These are phyloP conservation scores for Sphaerulina musiva DNA, from an alignment of 2,329 filamentous ascomycete species.

Conservation along the genomic window DNA sequence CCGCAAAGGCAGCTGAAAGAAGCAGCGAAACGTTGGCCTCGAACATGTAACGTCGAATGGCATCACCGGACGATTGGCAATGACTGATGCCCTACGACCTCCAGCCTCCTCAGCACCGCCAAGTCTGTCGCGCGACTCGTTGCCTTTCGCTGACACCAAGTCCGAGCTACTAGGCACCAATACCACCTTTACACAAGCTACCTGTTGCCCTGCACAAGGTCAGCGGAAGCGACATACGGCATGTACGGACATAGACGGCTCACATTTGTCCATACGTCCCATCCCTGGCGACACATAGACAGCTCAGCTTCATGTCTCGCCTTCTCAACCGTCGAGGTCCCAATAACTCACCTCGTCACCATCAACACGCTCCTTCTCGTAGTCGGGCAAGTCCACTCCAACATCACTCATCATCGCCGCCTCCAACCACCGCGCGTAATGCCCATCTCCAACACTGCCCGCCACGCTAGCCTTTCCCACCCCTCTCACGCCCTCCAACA, in stretches of 20 bases:
- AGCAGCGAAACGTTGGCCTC: too few species aligned
- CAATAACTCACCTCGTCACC: constrained; percentile 12
- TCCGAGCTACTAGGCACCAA: too few species aligned
- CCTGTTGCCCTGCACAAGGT: constrained; percentile 1
- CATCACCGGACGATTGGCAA: too few species aligned
- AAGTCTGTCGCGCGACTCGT: too few species aligned
- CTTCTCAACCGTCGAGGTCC: constrained; percentile 8
- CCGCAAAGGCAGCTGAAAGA: too few species aligned
- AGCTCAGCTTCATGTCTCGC: constrained; percentile 1
- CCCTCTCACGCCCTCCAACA: constrained; percentile 44
- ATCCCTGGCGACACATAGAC: neutral
- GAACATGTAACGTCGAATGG: too few species aligned
- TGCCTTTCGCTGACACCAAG: too few species aligned
- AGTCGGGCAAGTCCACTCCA: constrained; percentile 27
- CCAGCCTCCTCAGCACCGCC: too few species aligned
- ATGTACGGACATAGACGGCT: neutral
- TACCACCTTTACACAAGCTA: neutral
- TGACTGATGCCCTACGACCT: too few species aligned
- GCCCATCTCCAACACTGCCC: constrained; percentile 37
- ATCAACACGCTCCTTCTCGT: constrained; percentile 18
- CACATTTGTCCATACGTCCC: constrained; percentile 9
- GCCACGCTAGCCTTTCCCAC: constrained; percentile 41
- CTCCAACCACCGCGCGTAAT: constrained; percentile 42
- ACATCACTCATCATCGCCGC: constrained; percentile 38
- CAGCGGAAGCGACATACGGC: neutral